Percentiles rank a stretch among this genome's conserved stretches.
phyloP scores from a whole-genome alignment of 2,329 filamentous ascomycete genomes.

The Ophiostoma pallidulum region DNA sequence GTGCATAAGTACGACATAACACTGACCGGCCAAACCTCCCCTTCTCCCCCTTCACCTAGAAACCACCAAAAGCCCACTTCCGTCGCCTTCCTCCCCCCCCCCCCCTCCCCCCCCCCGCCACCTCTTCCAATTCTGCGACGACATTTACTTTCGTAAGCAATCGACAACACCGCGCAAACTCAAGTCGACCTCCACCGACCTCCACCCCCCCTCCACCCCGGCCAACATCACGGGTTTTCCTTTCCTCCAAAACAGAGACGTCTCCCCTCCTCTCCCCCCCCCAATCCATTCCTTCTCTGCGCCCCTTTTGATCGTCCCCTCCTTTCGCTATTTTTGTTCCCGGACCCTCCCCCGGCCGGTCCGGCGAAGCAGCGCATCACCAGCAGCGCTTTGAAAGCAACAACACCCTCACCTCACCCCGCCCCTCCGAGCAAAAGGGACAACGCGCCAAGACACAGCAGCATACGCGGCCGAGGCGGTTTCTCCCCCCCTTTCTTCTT shows the following conservation, averaged over 20 bases:
- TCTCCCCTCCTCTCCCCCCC: no score
- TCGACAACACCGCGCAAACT: background rate
- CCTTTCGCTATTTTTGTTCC: background rate
- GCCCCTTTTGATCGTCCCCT: no score
- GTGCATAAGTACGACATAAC: no score
- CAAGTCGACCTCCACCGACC: background rate
- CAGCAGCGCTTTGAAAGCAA: constrained; percentile 1
- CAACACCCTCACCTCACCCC: no score
- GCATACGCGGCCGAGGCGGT: no score
- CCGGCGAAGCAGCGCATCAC: constrained; percentile 10
- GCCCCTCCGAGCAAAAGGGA: background rate
- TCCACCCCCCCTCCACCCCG: background rate
- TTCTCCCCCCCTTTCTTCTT: background rate
- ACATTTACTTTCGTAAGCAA: background rate
- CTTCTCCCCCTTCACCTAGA: no score
- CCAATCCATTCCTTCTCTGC: background rate
- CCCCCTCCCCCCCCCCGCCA: background rate
- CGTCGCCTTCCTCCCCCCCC: background rate
- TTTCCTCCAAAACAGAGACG: no score
- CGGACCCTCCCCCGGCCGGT: background rate
- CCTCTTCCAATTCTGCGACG: constrained; percentile 1
- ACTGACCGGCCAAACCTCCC: no score
- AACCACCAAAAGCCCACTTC: no score
- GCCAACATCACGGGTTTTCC: no score
- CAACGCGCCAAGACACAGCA: background rate